A percentile compares a stretch with the other conserved stretches of the same genome.
Evolutionary conservation across 306 rosid species (phyloP).

Genomic region (Vigna hirtella): DNA sequence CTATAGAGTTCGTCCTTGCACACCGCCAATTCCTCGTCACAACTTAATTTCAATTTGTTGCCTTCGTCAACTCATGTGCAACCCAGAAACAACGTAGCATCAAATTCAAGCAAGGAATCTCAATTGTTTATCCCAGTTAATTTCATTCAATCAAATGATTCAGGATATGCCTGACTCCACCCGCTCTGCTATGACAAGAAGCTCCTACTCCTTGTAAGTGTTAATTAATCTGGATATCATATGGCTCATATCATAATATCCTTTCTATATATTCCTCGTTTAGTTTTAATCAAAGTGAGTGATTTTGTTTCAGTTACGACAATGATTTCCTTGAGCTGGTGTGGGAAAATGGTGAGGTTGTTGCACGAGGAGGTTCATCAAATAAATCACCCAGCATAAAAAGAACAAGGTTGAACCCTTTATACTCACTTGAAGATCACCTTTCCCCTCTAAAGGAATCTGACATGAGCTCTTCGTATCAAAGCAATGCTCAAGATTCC

Average conservation of each 20-base stretch:
- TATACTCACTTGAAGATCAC: conserved; percentile 22
- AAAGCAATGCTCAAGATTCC: conserved; percentile 29
- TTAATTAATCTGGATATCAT: not conserved
- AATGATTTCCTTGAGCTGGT: conserved; percentile 50
- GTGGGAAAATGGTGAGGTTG: conserved; percentile 52
- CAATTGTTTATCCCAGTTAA: not conserved
- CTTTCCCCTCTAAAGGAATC: conserved; percentile 14
- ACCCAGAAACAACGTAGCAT: conserved; percentile 1
- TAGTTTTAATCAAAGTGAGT: not conserved
- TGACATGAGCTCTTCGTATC: conserved; percentile 27
- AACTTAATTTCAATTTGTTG: not conserved
- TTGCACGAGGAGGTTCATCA: conserved; percentile 41
- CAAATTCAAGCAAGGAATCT: not conserved
- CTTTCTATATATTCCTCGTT: not conserved
- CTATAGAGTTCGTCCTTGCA: not conserved
- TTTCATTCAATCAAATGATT: conserved; percentile 30
- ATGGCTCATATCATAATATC: not conserved
- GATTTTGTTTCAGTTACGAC: conserved; percentile 47
- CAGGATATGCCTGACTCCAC: conserved; percentile 43
- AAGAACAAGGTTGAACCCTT: conserved; percentile 41
- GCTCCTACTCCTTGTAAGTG: conserved; percentile 49
- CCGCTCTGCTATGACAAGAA: conserved; percentile 36
- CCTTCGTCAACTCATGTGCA: not conserved
- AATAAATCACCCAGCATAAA: conserved; percentile 21
- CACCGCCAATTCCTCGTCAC: not conserved